Percentiles rank a stretch among this genome's conserved stretches.
Conservation (phyloP, 2,329 filamentous ascomycete genomes). For the Epichloe gansuensis region DNA sequence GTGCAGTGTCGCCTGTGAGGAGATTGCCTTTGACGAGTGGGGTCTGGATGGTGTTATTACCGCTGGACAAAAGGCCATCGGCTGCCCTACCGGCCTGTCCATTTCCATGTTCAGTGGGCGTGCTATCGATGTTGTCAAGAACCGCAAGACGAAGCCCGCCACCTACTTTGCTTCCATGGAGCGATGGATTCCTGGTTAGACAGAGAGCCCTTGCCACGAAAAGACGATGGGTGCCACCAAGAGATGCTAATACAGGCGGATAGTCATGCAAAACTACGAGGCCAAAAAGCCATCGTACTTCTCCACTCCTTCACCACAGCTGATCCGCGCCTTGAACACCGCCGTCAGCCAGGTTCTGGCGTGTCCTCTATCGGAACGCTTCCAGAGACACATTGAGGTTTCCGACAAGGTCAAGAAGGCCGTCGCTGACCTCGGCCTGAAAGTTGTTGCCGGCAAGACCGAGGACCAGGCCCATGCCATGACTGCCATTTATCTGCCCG, state of each 20-base stretch:
- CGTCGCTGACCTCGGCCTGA: slow-evolving; percentile 67
- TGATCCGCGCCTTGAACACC: slow-evolving; percentile 86
- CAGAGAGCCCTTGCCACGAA: too few species aligned
- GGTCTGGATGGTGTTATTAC: slow-evolving; percentile 85
- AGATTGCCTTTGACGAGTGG: slow-evolving; percentile 94
- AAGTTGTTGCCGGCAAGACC: slow-evolving; percentile 72
- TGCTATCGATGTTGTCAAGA: slow-evolving; percentile 70
- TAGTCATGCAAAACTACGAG: slow-evolving; percentile 98
- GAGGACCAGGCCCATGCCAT: slow-evolving; percentile 94
- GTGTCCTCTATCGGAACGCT: slow-evolving; percentile 69
- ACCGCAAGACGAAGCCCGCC: slow-evolving; percentile 66
- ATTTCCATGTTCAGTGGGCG: slow-evolving; percentile 89
- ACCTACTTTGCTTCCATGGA: slow-evolving; percentile 95
- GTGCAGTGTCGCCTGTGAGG: slow-evolving; percentile 91
- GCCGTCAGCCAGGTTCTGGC: slow-evolving; percentile 74
- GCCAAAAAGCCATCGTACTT: slow-evolving; percentile 97
- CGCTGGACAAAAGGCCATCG: slow-evolving; percentile 93
- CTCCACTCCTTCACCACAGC: slow-evolving; percentile 87
- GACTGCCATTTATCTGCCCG: slow-evolving; percentile 93
- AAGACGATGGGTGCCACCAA: too few species aligned
- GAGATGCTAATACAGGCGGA: not conserved
- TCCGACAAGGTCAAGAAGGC: slow-evolving; percentile 82
- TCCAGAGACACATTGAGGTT: slow-evolving; percentile 64
- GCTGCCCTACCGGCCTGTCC: slow-evolving; percentile 83
- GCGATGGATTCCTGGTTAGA: slow-evolving; percentile 86